Conservation (phyloP, 164 flowering plant species). For the Magnolia changhungtana region DNA sequence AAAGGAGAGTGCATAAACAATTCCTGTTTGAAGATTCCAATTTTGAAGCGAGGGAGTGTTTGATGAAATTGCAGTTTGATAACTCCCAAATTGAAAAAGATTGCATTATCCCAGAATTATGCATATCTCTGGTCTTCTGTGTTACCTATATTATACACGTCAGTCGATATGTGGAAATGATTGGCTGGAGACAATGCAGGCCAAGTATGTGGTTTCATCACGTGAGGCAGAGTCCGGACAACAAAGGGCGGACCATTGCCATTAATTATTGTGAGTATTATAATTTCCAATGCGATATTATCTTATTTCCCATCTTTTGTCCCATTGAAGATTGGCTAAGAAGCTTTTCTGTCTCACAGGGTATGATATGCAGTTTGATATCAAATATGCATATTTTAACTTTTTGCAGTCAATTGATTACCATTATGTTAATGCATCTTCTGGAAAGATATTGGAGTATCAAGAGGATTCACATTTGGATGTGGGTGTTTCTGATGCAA, state of each 20-base stretch:
- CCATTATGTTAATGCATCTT: not conserved
- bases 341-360: constrained; percentile 40
- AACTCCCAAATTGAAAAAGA: too few species aligned
- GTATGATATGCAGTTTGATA: constrained; percentile 98
- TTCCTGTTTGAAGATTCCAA: too few species aligned
- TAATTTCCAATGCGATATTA: not conserved
- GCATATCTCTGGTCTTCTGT: not conserved
- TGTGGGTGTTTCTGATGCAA: not conserved
- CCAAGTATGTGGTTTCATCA: constrained; percentile 99
- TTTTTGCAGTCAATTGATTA: constrained; percentile 62
- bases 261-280: constrained; percentile 72
- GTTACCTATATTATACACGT: not conserved
- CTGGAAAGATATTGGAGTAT: not conserved
- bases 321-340: not conserved
- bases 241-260: constrained; percentile 71
- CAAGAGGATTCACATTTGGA: not conserved
- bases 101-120: too few species aligned
- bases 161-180: not conserved
- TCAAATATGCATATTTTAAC: constrained; percentile 91
- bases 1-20: too few species aligned
- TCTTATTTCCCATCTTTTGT: constrained; percentile 1
- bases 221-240: constrained; percentile 75
- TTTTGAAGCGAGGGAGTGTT: too few species aligned
- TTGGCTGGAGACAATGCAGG: constrained; percentile 44
- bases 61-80: too few species aligned